Evolutionary conservation across 495 filamentous ascomycete genomes (phyloP).

Genomic region (Extremus antarcticus): DNA sequence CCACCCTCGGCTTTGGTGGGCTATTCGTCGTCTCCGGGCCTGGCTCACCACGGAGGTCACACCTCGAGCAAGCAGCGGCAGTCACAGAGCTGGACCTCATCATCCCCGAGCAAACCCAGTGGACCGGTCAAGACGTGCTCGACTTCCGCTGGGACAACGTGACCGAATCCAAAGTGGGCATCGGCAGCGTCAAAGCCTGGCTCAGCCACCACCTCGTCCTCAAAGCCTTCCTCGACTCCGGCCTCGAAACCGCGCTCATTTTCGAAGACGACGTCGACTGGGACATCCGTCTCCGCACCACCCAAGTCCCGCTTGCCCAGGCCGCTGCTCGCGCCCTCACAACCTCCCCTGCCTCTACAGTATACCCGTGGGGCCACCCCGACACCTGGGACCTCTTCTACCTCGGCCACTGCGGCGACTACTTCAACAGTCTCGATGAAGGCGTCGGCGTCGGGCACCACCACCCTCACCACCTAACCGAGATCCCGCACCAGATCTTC

Average conservation of each 20-base stretch:
- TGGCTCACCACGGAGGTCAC: conserved; percentile 17
- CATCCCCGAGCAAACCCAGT: conserved; percentile 25
- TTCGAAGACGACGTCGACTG: conserved; percentile 42
- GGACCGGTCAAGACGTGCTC: conserved; percentile 27
- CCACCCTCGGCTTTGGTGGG: conserved; percentile 26
- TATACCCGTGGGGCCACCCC: conserved; percentile 19
- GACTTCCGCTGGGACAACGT: conserved; percentile 14
- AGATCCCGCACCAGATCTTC: conserved; percentile 18
- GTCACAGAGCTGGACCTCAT: conserved; percentile 27
- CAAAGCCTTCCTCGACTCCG: conserved; percentile 30
- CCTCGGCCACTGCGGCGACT: conserved; percentile 36
- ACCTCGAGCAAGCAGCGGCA: conserved; percentile 25
- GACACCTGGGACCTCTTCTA: conserved; percentile 34
- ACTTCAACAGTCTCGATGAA: conserved; percentile 9
- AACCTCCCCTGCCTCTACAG: not conserved
- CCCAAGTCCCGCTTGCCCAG: conserved; percentile 26
- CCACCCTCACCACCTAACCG: conserved; percentile 16
- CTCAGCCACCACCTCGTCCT: conserved; percentile 23
- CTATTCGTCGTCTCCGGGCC: conserved; percentile 25
- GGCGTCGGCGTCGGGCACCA: conserved; percentile 16
- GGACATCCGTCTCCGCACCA: conserved; percentile 31
- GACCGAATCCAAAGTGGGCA: conserved; percentile 9
- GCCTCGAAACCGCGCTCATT: conserved; percentile 36
- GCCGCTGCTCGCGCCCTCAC: conserved; percentile 12
- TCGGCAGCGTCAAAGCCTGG: conserved; percentile 27